A percentile compares a stretch with the other conserved stretches of the same genome.
Conservation (phyloP, 2,329 filamentous ascomycete genomes). For the Ilyonectria mors-panacis region DNA sequence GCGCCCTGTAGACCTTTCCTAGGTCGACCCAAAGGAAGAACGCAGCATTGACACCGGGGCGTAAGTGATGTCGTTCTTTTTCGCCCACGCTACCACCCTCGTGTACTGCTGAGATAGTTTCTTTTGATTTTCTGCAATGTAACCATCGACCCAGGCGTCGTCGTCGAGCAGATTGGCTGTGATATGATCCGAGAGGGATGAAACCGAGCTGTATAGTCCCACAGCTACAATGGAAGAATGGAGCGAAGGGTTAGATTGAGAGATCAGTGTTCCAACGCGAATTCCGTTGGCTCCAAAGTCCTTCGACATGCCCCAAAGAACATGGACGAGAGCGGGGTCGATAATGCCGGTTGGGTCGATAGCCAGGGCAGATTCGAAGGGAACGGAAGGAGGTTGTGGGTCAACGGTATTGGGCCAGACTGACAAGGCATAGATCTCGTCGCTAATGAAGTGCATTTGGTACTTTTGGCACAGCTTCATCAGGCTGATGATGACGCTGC, state of each 20-base stretch:
- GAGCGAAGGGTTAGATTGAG: constrained; percentile 60
- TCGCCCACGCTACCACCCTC: constrained; percentile 55
- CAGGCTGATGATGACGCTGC: constrained; percentile 55
- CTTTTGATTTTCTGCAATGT: constrained; percentile 59
- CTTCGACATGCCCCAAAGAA: constrained; percentile 63
- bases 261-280: constrained; percentile 65
- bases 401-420: constrained; percentile 60
- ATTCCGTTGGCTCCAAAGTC: constrained; percentile 72
- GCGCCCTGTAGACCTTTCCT: constrained; percentile 47
- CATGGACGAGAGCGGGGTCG: constrained; percentile 65
- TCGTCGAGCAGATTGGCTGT: constrained; percentile 61
- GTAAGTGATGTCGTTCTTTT: constrained; percentile 60
- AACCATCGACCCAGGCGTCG: constrained; percentile 58
- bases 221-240: constrained; percentile 55
- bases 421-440: constrained; percentile 67
- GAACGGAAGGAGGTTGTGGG: constrained; percentile 38
- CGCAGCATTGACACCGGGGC: constrained; percentile 64
- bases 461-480: constrained; percentile 64
- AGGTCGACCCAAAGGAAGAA: constrained; percentile 71
- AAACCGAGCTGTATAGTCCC: constrained; percentile 61
- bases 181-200: constrained; percentile 59
- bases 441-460: constrained; percentile 66
- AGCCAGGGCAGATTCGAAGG: constrained; percentile 63
- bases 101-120: constrained; percentile 58
- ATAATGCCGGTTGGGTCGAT: constrained; percentile 62